Percentiles rank a stretch among this genome's conserved stretches.
phyloP scores from a whole-genome alignment of 257 asterid genomes.

The Penstemon davidsonii region DNA sequence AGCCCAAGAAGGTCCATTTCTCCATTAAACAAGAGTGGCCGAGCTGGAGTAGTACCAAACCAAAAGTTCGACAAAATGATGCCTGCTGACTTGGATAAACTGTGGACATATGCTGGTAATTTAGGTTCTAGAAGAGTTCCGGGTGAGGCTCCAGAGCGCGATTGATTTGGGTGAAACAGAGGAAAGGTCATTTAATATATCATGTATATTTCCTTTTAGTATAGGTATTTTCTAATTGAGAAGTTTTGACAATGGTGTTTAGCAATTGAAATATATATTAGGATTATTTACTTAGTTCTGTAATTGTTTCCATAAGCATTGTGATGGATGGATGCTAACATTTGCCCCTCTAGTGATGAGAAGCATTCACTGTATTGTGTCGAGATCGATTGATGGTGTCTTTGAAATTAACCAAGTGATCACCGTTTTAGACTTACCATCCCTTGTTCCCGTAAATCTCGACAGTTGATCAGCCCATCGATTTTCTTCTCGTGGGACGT shows the following conservation, averaged over 20 bases:
- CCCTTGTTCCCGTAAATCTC: no score
- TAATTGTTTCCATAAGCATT: constrained; percentile 27
- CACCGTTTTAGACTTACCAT: no score
- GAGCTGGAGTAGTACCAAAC: constrained; percentile 26
- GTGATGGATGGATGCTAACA: constrained; percentile 23
- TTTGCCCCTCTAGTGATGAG: neutral
- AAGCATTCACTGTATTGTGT: neutral
- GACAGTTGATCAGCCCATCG: no score
- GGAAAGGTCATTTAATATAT: constrained; percentile 21
- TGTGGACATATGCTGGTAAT: constrained; percentile 81
- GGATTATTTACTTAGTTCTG: constrained; percentile 27
- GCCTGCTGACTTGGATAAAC: constrained; percentile 68
- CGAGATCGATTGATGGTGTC: no score
- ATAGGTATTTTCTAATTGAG: constrained; percentile 28
- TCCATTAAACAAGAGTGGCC: constrained; percentile 47
- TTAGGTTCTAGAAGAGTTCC: constrained; percentile 67
- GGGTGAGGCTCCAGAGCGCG: constrained; percentile 77
- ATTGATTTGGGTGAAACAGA: constrained; percentile 37
- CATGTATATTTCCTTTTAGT: constrained; percentile 39
- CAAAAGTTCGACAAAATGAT: constrained; percentile 51
- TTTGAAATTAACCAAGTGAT: no score
- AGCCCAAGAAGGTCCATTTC: constrained; percentile 68
- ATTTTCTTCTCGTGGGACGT: no score
- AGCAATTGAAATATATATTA: constrained; percentile 25
- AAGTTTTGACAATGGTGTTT: constrained; percentile 38